A percentile compares a stretch with the other conserved stretches of the same genome.
Evolutionary conservation across 2,329 filamentous ascomycete genomes (phyloP).

Genomic region (Biscogniauxia marginata): DNA sequence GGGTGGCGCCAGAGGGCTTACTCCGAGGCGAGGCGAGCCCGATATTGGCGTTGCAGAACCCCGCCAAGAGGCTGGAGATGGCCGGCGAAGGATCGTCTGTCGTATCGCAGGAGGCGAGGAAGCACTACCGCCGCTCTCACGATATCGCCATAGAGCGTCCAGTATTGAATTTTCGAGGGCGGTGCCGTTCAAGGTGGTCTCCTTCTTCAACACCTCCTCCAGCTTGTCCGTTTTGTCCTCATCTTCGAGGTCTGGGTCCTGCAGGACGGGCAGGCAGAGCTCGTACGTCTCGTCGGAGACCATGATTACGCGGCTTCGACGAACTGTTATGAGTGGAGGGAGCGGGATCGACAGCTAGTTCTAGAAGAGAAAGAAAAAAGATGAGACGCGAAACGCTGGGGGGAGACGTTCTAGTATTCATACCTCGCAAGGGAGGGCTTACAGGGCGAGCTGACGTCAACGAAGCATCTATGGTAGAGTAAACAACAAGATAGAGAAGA

Average conservation of each 20-base stretch:
- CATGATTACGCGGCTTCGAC: constrained; percentile 56
- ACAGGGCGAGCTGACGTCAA: constrained; percentile 15
- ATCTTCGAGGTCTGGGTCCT: constrained; percentile 79
- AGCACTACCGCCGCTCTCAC: constrained; percentile 61
- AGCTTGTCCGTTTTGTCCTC: constrained; percentile 94
- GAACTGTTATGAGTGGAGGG: constrained; percentile 8
- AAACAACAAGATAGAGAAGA: constrained; percentile 7
- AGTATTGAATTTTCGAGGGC: constrained; percentile 87
- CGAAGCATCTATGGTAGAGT: constrained; percentile 15
- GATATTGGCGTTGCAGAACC: constrained; percentile 75
- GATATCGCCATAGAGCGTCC: constrained; percentile 85
- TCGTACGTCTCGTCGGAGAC: constrained; percentile 92
- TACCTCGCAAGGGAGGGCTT: constrained; percentile 15
- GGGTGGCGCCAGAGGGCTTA: constrained; percentile 80
- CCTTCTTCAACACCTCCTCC: constrained; percentile 78
- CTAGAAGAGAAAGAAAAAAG: constrained; percentile 9
- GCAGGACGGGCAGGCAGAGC: constrained; percentile 82
- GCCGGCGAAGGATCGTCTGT: constrained; percentile 83
- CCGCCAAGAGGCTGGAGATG: constrained; percentile 94
- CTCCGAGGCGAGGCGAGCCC: constrained; percentile 77
- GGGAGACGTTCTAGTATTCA: constrained; percentile 13
- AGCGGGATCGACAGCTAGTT: constrained; percentile 4
- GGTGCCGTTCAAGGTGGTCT: constrained; percentile 72
- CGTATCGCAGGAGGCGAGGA: constrained; percentile 82
- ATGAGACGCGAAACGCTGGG: constrained; percentile 5